Percentiles rank a stretch among this genome's conserved stretches.
These are phyloP conservation scores for Juglanconis juglandina DNA, from an alignment of 2,329 filamentous ascomycete genomes.

Conservation along the genomic window DNA sequence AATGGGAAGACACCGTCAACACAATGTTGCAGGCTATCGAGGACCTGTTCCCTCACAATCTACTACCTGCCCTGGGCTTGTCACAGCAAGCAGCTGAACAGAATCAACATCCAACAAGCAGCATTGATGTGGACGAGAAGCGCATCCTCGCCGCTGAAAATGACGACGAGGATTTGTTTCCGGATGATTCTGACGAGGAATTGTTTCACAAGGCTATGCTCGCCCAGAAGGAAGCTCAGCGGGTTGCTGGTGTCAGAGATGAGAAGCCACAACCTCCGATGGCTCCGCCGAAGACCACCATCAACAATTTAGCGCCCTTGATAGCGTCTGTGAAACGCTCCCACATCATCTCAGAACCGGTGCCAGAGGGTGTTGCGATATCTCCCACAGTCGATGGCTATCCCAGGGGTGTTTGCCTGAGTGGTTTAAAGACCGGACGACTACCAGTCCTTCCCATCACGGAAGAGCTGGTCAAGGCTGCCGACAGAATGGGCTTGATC, in stretches of 20 bases:
- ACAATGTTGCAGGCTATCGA: slow-evolving; percentile 81
- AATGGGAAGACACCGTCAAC: slow-evolving; percentile 59
- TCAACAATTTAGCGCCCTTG: slow-evolving; percentile 6
- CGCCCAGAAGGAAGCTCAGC: slow-evolving; percentile 17
- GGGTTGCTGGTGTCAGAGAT: slow-evolving; percentile 3
- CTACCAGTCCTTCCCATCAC: slow-evolving; percentile 36
- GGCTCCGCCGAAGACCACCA: not conserved
- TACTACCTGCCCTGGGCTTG: slow-evolving; percentile 47
- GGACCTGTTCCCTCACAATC: slow-evolving; percentile 73
- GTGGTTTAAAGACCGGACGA: slow-evolving; percentile 37
- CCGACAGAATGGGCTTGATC: slow-evolving; percentile 37
- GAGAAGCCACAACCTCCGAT: slow-evolving; percentile 1
- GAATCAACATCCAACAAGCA: slow-evolving; percentile 35
- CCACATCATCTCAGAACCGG: not conserved
- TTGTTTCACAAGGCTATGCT: slow-evolving; percentile 29
- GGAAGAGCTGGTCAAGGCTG: slow-evolving; percentile 37
- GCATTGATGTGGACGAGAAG: slow-evolving; percentile 63
- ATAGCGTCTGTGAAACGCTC: not conserved
- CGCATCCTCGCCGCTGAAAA: slow-evolving; percentile 44
- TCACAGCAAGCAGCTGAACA: slow-evolving; percentile 27
- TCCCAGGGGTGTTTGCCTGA: slow-evolving; percentile 38
- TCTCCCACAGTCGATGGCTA: slow-evolving; percentile 21
- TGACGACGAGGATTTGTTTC: slow-evolving; percentile 45
- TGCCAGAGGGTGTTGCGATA: not conserved
- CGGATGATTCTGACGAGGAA: slow-evolving; percentile 55